These are phyloP conservation scores for Hymenoscyphus fraxineus DNA, from an alignment of 2,329 filamentous ascomycete genomes.

Conservation along the genomic window DNA sequence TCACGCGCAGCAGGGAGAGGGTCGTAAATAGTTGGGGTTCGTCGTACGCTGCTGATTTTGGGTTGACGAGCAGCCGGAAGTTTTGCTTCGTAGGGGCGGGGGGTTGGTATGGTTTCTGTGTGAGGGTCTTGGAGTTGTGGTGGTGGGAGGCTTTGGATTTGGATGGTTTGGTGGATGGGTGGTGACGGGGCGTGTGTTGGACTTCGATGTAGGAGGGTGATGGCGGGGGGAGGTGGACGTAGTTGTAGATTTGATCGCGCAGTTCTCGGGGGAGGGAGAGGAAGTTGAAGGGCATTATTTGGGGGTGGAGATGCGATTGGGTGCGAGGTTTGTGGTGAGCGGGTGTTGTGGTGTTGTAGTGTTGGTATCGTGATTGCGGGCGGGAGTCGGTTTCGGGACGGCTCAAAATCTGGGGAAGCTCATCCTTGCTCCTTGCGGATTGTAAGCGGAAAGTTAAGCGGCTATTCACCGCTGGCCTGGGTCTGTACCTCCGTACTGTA, in stretches of 20 bases:
- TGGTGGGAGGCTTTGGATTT: no score
- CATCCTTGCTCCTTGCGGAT: background rate
- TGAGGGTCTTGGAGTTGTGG: no score
- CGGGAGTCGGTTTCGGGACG: background rate
- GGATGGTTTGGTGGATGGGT: no score
- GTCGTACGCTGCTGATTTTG: background rate
- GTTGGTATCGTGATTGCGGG: background rate
- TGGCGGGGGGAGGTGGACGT: slow-evolving; percentile 9
- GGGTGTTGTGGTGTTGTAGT: background rate
- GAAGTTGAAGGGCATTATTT: slow-evolving; percentile 15
- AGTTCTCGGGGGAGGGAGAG: slow-evolving; percentile 20
- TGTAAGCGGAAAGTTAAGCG: no score
- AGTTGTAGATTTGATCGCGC: slow-evolving; percentile 18
- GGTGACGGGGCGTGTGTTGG: background rate
- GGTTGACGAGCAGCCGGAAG: background rate
- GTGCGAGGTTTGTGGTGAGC: background rate
- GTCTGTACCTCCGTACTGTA: no score
- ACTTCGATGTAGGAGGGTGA: slow-evolving; percentile 5
- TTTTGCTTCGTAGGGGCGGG: background rate
- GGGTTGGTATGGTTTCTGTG: background rate
- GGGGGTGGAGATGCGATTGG: background rate
- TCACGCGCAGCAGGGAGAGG: slow-evolving; percentile 21
- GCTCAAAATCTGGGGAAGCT: background rate
- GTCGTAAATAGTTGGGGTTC: slow-evolving; percentile 4
- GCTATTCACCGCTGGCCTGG: no score